Percentiles rank a stretch among this genome's conserved stretches.
Conservation (phyloP, 805 yeast species). For the Tanozyma kutaoensis region DNA sequence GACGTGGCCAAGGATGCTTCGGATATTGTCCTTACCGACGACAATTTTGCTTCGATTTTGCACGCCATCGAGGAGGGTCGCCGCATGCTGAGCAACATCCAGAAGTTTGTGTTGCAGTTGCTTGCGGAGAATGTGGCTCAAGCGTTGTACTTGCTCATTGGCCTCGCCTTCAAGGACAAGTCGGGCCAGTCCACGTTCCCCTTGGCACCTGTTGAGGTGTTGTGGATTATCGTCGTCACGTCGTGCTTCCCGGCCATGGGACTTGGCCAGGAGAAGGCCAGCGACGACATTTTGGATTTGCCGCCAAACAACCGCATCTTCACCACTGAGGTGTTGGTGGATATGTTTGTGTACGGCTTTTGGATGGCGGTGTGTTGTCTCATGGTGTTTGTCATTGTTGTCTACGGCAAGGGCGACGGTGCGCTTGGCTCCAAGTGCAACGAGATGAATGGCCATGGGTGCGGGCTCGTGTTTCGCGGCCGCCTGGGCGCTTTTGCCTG, state of each 20-base stretch:
- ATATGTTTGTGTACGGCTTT: slow-evolving; percentile 62
- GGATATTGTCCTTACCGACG: slow-evolving; percentile 94
- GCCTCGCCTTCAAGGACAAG: slow-evolving; percentile 55
- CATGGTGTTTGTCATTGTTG: slow-evolving; percentile 47
- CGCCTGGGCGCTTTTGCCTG: slow-evolving; percentile 69
- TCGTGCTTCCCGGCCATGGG: slow-evolving; percentile 83
- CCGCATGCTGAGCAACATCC: slow-evolving; percentile 87
- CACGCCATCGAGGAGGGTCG: slow-evolving; percentile 95
- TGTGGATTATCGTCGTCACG: slow-evolving; percentile 70
- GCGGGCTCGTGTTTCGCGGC: slow-evolving; percentile 57
- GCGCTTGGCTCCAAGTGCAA: slow-evolving; percentile 57
- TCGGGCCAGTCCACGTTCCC: slow-evolving; percentile 68
- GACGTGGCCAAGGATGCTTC: slow-evolving; percentile 95
- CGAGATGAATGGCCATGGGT: slow-evolving; percentile 21
- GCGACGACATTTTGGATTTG: slow-evolving; percentile 46
- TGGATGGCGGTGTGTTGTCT: slow-evolving; percentile 63
- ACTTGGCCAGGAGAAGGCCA: slow-evolving; percentile 54
- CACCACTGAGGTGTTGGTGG: slow-evolving; percentile 53
- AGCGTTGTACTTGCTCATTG: slow-evolving; percentile 55
- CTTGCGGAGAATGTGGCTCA: slow-evolving; percentile 57
- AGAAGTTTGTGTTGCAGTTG: slow-evolving; percentile 63
- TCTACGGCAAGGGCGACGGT: slow-evolving; percentile 58
- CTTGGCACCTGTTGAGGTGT: slow-evolving; percentile 64
- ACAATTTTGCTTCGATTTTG: slow-evolving; percentile 88
- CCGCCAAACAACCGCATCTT: slow-evolving; percentile 57